Conservation (phyloP, 495 filamentous ascomycete species). For the Echria macrotheca region DNA sequence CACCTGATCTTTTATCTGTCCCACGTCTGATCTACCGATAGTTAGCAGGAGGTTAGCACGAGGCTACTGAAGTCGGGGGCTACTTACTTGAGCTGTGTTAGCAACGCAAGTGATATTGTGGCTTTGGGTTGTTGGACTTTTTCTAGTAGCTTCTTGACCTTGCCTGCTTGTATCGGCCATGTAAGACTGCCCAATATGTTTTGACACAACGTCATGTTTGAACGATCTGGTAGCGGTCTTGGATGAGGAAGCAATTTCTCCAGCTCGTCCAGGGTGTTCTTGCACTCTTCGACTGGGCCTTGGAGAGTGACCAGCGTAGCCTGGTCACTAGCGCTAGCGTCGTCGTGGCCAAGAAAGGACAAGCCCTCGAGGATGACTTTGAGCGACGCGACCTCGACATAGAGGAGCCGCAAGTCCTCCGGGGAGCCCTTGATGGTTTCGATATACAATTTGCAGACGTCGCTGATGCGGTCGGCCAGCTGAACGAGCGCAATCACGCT, state of each 20-base stretch:
- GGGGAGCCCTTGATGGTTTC: constrained; percentile 3
- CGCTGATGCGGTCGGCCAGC: not conserved
- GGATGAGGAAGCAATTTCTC: not conserved
- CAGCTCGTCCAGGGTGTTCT: not conserved
- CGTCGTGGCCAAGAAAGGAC: too few species aligned
- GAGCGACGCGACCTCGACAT: constrained; percentile 3
- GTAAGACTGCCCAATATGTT: constrained; percentile 2
- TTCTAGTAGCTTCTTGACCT: constrained; percentile 11
- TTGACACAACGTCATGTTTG: not conserved
- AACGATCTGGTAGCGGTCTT: not conserved
- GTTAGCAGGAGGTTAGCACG: too few species aligned
- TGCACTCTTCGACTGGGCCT: constrained; percentile 5
- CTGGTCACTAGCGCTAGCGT: too few species aligned
- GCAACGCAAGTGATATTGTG: constrained; percentile 13
- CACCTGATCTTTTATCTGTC: too few species aligned
- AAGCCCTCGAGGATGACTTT: not conserved
- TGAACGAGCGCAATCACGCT: constrained; percentile 11
- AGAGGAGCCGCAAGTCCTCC: constrained; percentile 12
- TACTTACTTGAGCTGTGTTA: not conserved
- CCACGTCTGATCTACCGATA: too few species aligned
- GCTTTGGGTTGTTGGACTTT: constrained; percentile 12
- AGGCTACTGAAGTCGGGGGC: too few species aligned
- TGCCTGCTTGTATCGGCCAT: constrained; percentile 12
- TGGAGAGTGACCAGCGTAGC: not conserved
- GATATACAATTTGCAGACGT: constrained; percentile 15